These are phyloP conservation scores for Hyphopichia homilentoma DNA, from an alignment of 805 yeast species.

Conservation along the genomic window DNA sequence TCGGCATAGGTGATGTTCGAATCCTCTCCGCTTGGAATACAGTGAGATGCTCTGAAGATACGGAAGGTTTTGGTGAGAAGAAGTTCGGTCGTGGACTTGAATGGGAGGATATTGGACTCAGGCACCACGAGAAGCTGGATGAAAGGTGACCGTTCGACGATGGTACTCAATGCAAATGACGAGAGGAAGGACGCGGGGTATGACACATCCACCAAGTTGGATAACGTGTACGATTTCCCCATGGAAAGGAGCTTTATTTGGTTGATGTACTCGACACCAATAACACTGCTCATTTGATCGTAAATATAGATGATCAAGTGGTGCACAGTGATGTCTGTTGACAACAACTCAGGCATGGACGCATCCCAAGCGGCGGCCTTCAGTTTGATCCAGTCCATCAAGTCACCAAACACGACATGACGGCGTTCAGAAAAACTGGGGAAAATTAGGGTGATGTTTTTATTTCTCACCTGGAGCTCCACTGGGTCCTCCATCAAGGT, in stretches of 20 bases:
- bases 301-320: constrained; percentile 1
- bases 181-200: not conserved
- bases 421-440: too few species aligned
- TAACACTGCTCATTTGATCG: not conserved
- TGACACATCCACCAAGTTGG: constrained; percentile 1
- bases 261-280: not conserved
- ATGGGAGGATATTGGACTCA: not conserved
- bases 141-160: not conserved
- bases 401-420: too few species aligned
- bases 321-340: constrained; percentile 1
- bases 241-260: not conserved
- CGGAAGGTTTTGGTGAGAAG: not conserved
- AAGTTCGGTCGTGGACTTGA: not conserved
- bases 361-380: too few species aligned
- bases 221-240: constrained; percentile 1
- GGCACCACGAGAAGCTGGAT: not conserved
- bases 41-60: not conserved
- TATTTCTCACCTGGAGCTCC: too few species aligned
- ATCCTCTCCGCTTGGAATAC: too few species aligned
- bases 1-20: not conserved
- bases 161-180: not conserved
- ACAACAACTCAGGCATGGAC: too few species aligned
- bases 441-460: too few species aligned
- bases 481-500: too few species aligned
- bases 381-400: too few species aligned